Conservation (phyloP, 805 yeast species). For the Lipomyces starkeyi region DNA sequence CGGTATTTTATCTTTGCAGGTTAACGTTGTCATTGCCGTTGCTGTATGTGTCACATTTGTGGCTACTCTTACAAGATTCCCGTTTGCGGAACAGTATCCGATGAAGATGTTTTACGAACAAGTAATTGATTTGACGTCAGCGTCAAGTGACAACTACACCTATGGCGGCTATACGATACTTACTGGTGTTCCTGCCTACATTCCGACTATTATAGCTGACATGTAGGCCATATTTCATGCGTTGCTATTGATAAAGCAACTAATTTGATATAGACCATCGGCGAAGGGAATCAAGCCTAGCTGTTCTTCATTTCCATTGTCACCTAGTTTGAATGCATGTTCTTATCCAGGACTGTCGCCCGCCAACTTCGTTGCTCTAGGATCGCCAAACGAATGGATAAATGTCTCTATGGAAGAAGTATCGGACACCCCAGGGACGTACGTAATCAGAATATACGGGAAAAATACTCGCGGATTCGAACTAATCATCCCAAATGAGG, state of each 20-base stretch:
- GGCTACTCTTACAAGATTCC: slow-evolving; percentile 17
- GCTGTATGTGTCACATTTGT: slow-evolving; percentile 2
- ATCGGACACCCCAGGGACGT: neutral
- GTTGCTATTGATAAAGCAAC: neutral
- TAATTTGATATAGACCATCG: slow-evolving; percentile 22
- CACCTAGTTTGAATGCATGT: slow-evolving; percentile 21
- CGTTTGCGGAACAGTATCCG: slow-evolving; percentile 24
- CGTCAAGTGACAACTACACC: slow-evolving; percentile 12
- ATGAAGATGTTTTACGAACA: slow-evolving; percentile 30
- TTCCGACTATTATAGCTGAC: slow-evolving; percentile 12
- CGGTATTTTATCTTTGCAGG: slow-evolving; percentile 8
- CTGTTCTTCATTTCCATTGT: slow-evolving; percentile 14
- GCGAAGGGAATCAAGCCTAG: neutral
- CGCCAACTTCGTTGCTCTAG: slow-evolving; percentile 13
- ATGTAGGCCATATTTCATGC: slow-evolving; percentile 10
- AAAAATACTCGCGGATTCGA: slow-evolving; percentile 21
- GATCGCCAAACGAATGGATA: slow-evolving; percentile 20
- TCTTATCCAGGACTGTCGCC: slow-evolving; percentile 25
- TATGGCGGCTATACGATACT: slow-evolving; percentile 20
- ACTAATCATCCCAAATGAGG: slow-evolving; percentile 13
- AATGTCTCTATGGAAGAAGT: slow-evolving; percentile 6
- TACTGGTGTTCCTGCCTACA: slow-evolving; percentile 23
- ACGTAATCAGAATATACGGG: slow-evolving; percentile 7
- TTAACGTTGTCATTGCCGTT: slow-evolving; percentile 3
- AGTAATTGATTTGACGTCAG: slow-evolving; percentile 22